Base-by-base conservation (phyloP, 345 rosid species). In the Pugionium cornutum region DNA sequence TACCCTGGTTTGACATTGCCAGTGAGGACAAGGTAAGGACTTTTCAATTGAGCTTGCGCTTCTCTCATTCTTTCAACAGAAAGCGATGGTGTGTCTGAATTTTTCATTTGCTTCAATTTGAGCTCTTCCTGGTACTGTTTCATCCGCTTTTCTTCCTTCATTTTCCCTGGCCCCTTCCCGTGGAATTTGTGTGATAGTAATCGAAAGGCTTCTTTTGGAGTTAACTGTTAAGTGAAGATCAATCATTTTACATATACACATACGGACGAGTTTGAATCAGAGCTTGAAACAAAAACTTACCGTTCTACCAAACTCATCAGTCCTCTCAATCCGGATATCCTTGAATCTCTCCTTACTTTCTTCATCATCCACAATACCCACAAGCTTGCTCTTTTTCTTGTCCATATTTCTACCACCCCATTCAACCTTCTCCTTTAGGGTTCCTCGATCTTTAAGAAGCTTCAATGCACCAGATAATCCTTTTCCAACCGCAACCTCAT, bases 321-420 rank as follows among this genome's bases (percentile, higher is more conserved):
- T 81, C 78, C 99, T 85, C 71, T 91, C 99, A 60, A 91, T 88
- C 33, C 86, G 86, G 56, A 94, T 74, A 70, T 94, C 92, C 75
- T 81, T 76, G 76, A 86, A 86, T 64, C 83, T 77, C 31, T 80
- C 83, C 34, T 28, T 75, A 27, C 67, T 28, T 54, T 75, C 84
- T 42, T 69, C 76, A 57, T 76, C 78, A 41, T 80, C 92, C 40
- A 79, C 68, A 5, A 94, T 80, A 62, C 97, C 97, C 60, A 88
- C 84, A 64, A 94, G 96, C 83, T 94, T 94, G 81, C 97, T 88
- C 82, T 87, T 94, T 76, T 90, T 94, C 82, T 88, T 94, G 84
- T 94, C 99, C 97, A 91, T 94, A 81, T 91, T 94, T 67, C 99
- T 81, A 66, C 97, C 99, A 77, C 96, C 99, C 97, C 97, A 88